Conservation (phyloP, 306 rosid species). For the Psophocarpus tetragonolobus region DNA sequence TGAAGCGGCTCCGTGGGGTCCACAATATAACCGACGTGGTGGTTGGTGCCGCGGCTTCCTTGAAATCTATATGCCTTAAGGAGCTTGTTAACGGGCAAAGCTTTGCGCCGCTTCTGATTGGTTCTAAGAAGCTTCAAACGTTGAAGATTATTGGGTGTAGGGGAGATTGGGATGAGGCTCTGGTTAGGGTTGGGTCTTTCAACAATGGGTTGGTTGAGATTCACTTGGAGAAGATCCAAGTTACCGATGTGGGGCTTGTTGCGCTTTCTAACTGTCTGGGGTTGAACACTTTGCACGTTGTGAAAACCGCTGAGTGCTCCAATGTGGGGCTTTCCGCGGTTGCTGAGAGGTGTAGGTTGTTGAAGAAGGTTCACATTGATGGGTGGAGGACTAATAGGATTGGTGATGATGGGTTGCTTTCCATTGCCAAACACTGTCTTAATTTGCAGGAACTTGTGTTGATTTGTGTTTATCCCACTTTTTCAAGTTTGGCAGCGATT, state of each 20-base stretch:
- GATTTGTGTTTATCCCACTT: slow-evolving; percentile 71
- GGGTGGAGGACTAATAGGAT: slow-evolving; percentile 84
- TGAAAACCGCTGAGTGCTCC: slow-evolving; percentile 70
- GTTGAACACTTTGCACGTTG: slow-evolving; percentile 67
- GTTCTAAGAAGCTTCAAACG: slow-evolving; percentile 59
- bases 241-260: slow-evolving; percentile 70
- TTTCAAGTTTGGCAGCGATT: slow-evolving; percentile 48
- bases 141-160: slow-evolving; percentile 69
- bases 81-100: slow-evolving; percentile 67
- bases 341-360: slow-evolving; percentile 60
- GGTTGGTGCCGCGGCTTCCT: slow-evolving; percentile 44
- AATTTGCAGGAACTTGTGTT: slow-evolving; percentile 79
- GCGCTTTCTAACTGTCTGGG: slow-evolving; percentile 57
- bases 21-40: slow-evolving; percentile 39
- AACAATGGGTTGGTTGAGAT: slow-evolving; percentile 54
- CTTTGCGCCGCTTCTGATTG: slow-evolving; percentile 62
- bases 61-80: slow-evolving; percentile 66
- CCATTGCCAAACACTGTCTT: slow-evolving; percentile 59
- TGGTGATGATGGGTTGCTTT: slow-evolving; percentile 71
- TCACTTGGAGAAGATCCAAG: slow-evolving; percentile 81
- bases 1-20: slow-evolving; percentile 73
- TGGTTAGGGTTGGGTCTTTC: slow-evolving; percentile 47
- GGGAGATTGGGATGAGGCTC: slow-evolving; percentile 77
- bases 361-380: slow-evolving; percentile 85
- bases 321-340: slow-evolving; percentile 58